Evolutionary conservation across 768 basidiomycete species (phyloP).

Genomic region (Sporobolomyces phaffii): DNA sequence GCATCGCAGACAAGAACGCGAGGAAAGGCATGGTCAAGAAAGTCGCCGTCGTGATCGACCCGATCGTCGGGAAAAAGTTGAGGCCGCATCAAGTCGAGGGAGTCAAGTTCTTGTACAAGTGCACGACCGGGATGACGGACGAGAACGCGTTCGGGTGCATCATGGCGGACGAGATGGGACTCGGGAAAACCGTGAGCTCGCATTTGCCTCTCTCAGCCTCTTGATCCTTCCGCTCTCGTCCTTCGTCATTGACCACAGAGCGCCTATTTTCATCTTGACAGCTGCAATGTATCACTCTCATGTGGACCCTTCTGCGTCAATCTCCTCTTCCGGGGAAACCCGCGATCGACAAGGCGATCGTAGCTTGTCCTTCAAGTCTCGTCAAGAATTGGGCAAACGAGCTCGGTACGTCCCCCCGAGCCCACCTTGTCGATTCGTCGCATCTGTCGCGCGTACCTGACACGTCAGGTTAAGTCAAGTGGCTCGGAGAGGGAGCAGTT

Average conservation of each 20-base stretch:
- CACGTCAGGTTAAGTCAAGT: conserved; percentile 66
- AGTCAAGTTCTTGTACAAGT: conserved; percentile 96
- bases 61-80: conserved; percentile 73
- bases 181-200: conserved; percentile 52
- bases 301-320: conserved; percentile 94
- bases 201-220: not conserved
- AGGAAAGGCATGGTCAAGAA: conserved; percentile 70
- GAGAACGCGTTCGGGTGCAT: conserved; percentile 81
- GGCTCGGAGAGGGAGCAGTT: conserved; percentile 75
- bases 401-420: conserved; percentile 56
- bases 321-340: conserved; percentile 80
- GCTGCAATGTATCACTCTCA: conserved; percentile 86
- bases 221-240: not conserved
- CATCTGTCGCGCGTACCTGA: not conserved
- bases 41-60: conserved; percentile 95
- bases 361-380: conserved; percentile 91
- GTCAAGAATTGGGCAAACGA: conserved; percentile 99
- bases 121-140: conserved; percentile 86
- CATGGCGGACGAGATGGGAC: conserved; percentile 99
- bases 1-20: conserved; percentile 59
- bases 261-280: too few species aligned
- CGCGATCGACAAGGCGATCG: conserved; percentile 93
- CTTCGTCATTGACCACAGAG: too few species aligned
- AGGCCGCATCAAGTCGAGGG: conserved; percentile 98
- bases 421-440: not conserved